A percentile compares a stretch with the other conserved stretches of the same genome.
These are phyloP conservation scores for Yamadazyma diddensiae DNA, from an alignment of 1,139 yeast species.

Conservation along the genomic window DNA sequence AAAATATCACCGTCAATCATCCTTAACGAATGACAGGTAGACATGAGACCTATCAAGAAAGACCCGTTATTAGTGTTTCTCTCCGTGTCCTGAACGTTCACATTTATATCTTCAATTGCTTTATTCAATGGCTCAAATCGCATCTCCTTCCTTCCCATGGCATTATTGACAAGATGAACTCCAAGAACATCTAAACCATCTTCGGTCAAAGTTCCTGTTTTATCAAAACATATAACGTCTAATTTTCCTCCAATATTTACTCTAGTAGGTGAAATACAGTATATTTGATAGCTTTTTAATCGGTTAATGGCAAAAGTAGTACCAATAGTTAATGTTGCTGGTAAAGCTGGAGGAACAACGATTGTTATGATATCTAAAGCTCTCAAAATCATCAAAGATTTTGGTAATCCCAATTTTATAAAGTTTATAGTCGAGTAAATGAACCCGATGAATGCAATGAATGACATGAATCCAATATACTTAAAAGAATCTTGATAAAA, in stretches of 20 bases:
- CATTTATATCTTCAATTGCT: conserved; percentile 23
- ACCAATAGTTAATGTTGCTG: conserved; percentile 95
- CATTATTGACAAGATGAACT: conserved; percentile 61
- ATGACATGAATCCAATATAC: conserved; percentile 91
- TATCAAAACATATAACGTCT: conserved; percentile 89
- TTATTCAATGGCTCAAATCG: conserved; percentile 47
- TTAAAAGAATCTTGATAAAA: conserved; percentile 92
- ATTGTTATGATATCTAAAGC: conserved; percentile 93
- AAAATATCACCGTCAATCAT: conserved; percentile 72
- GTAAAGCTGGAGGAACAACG: conserved; percentile 97
- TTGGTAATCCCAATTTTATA: conserved; percentile 68
- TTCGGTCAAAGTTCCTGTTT: conserved; percentile 95
- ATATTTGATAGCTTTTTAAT: conserved; percentile 60
- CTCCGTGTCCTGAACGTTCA: conserved; percentile 9
- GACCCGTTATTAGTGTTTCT: conserved; percentile 30
- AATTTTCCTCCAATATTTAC: conserved; percentile 94
- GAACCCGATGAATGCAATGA: conserved; percentile 83
- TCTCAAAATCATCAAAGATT: conserved; percentile 69
- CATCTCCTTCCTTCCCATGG: conserved; percentile 49
- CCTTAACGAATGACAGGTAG: conserved; percentile 86
- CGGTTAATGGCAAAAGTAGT: conserved; percentile 87
- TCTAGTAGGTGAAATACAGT: conserved; percentile 89
- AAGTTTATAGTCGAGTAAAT: conserved; percentile 80
- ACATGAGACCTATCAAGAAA: conserved; percentile 51
- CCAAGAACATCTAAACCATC: conserved; percentile 95